Evolutionary conservation across 2,329 filamentous ascomycete genomes (phyloP), one percentile per base, ranked within the genome.

Genomic region (Geosmithia putterillii): DNA sequence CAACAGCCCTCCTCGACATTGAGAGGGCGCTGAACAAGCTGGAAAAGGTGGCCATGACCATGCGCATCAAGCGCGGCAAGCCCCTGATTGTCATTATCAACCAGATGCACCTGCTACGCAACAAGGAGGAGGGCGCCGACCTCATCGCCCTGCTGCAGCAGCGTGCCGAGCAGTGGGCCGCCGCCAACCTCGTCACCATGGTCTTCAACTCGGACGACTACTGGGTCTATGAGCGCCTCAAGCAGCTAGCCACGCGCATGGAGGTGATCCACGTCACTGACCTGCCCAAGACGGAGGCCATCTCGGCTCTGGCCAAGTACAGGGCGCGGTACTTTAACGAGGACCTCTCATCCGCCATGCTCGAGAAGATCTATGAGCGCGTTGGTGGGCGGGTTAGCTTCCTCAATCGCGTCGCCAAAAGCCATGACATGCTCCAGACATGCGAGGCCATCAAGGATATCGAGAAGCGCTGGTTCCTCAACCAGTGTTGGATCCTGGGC

Each of bases 151-250:
- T 98, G 41, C 79, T 98, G 23, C 92, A 98, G 57, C 92, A 98
- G 59, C 79, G 89, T 25, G 90, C 92, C 1, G 92, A 98, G 62
- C 85, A 92, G 60, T 98, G 92, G 92, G 90, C 92, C 1, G 92
- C 90, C 1, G 79, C 85, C 18, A 90, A 87, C 50, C 73, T 98
- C 8, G 86, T 94, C 23, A 96, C 92, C 1, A 76, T 87, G 70
- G 81, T 98, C 28, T 88, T 98, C 66, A 96, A 95, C 63, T 89
- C 81, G 43, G 92, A 98, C 61, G 92, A 96, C 58, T 98, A 95
- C 64, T 98, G 92, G 92, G 85, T 98, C 1, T 96, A 95, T 55
- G 92, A 98, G 61, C 77, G 89, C 14, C 67, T 98, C 42, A 95
- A 95, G 69, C 82, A 86, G 58, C 82, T 95, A 46, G 86, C 88